Conservation (phyloP, 768 basidiomycete genomes). For the Hygrophorus russula region DNA sequence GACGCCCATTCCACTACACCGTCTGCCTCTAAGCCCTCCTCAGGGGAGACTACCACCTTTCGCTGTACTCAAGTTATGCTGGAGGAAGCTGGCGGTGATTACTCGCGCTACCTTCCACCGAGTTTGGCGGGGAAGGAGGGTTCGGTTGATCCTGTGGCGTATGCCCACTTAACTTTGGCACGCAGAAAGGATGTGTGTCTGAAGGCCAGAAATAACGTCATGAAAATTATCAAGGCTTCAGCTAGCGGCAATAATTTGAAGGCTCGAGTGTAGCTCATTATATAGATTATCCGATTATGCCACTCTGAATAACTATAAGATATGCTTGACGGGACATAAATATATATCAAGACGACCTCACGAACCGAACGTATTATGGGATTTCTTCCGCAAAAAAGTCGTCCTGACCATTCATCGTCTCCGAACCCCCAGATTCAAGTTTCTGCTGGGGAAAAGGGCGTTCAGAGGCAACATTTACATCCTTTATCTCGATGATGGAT, state of each 20-base stretch:
- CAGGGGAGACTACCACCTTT: neutral
- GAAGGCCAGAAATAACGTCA: slow-evolving; percentile 24
- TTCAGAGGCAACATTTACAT: too few relatives aligned
- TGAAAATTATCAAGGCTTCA: slow-evolving; percentile 24
- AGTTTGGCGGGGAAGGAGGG: slow-evolving; percentile 16
- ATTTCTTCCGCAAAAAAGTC: too few relatives aligned
- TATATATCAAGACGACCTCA: neutral
- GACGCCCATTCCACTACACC: too few relatives aligned
- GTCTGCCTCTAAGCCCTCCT: too few relatives aligned
- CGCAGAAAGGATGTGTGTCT: slow-evolving; percentile 30
- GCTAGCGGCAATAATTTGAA: neutral
- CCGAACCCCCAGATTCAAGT: too few relatives aligned
- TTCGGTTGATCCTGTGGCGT: slow-evolving; percentile 28
- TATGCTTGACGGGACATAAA: neutral
- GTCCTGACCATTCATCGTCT: too few relatives aligned
- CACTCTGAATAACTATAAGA: neutral
- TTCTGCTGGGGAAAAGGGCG: too few relatives aligned
- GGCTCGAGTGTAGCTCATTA: neutral
- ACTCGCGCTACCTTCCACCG: slow-evolving; percentile 31
- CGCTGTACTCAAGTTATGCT: slow-evolving; percentile 7
- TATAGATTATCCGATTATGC: neutral
- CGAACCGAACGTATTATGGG: too few relatives aligned
- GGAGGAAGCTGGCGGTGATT: slow-evolving; percentile 35
- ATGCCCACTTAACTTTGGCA: slow-evolving; percentile 31
- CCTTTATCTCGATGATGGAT: too few relatives aligned